Evolutionary conservation across 352 stramenopile genomes (phyloP).

Genomic region (Discostella stelligera): DNA sequence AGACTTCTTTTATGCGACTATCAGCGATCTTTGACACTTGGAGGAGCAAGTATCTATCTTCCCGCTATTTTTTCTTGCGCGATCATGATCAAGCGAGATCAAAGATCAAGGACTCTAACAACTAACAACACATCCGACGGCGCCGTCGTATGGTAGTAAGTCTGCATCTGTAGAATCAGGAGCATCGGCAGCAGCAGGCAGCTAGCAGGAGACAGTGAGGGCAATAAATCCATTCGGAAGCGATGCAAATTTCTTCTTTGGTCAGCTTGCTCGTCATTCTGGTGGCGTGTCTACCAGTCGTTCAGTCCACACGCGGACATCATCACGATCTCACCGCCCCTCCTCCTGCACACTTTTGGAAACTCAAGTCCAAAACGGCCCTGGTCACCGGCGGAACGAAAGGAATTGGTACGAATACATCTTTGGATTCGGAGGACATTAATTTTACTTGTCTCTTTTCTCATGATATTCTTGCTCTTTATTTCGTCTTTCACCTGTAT

Average conservation of each 20-base stretch:
- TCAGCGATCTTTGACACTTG: neutral
- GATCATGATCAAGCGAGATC: no score
- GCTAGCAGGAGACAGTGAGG: no score
- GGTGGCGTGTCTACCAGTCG: neutral
- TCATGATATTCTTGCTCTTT: neutral
- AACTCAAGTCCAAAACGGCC: constrained; percentile 50
- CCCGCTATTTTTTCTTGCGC: neutral
- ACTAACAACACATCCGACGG: no score
- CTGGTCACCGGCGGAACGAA: constrained; percentile 80
- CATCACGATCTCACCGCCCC: constrained; percentile 31
- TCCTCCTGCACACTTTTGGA: constrained; percentile 38
- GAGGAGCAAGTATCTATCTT: neutral
- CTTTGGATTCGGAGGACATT: neutral
- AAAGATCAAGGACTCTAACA: no score
- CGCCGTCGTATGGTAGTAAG: no score
- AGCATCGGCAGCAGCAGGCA: no score
- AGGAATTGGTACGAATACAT: constrained; percentile 61
- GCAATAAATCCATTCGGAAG: no score
- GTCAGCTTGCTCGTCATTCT: constrained; percentile 11
- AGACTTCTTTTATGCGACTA: neutral
- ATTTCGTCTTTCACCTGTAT: neutral
- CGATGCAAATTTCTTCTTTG: constrained; percentile 3
- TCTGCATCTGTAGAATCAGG: no score
- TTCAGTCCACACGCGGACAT: constrained; percentile 16
- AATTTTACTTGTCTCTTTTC: neutral